Conservation (phyloP, 2,329 filamentous ascomycete species). For the Arthrobotrys conoides region DNA sequence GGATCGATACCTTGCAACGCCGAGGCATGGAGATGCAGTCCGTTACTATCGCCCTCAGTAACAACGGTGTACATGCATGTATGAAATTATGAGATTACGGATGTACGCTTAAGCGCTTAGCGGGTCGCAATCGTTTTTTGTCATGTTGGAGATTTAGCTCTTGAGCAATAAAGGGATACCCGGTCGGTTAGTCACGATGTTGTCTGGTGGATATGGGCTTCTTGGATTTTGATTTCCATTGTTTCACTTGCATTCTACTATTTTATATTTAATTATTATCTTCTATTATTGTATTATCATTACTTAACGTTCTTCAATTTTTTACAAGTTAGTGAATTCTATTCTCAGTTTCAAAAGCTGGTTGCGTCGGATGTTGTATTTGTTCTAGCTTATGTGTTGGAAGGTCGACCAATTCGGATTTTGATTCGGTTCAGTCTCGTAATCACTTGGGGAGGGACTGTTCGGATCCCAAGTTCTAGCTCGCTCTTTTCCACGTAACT, state of each 20-base stretch:
- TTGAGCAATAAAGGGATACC: not conserved
- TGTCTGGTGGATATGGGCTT: not conserved
- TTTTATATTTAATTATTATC: not conserved
- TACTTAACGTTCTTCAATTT: not conserved
- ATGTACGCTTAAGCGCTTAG: not conserved
- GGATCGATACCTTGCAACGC: conserved; percentile 34
- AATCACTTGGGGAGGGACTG: too few species aligned
- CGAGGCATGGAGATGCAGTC: conserved; percentile 16
- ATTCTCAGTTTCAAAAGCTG: not conserved
- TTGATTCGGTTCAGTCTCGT: too few species aligned
- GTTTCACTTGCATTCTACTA: not conserved
- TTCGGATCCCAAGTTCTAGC: too few species aligned
- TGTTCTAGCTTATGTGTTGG: not conserved
- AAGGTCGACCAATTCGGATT: not conserved
- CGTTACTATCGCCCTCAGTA: conserved; percentile 26
- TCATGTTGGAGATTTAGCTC: not conserved
- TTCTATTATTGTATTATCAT: not conserved
- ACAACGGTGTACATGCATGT: not conserved
- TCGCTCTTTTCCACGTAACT: too few species aligned
- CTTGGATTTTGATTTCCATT: not conserved
- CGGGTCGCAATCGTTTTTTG: not conserved
- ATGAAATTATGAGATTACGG: not conserved
- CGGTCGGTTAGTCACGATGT: not conserved
- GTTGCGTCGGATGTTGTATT: not conserved
- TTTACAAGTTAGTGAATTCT: not conserved